Evolutionary conservation across 2,329 filamentous ascomycete genomes (phyloP).

Genomic region (Colletotrichum gigasporum): DNA sequence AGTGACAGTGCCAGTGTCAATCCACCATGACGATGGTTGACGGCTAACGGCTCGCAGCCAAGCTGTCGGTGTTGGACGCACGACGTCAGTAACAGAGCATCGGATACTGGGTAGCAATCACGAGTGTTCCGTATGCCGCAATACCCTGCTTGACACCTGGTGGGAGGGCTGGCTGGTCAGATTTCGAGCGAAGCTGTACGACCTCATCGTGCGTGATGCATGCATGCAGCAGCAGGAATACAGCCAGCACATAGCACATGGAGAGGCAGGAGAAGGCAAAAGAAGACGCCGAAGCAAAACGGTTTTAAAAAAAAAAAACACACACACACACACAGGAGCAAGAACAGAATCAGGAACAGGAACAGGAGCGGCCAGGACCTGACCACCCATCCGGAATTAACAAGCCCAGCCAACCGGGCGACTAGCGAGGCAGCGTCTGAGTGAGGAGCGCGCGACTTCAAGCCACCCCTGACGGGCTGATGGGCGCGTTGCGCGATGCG

Average conservation of each 20-base stretch:
- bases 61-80: constrained; percentile 10
- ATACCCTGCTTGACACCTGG: neutral
- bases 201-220: constrained; percentile 30
- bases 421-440: neutral
- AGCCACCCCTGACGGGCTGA: neutral
- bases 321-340: too few relatives aligned
- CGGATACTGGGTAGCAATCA: constrained; percentile 20
- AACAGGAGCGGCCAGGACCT: too few relatives aligned
- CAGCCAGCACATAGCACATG: neutral
- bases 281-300: neutral
- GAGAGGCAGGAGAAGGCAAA: neutral
- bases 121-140: too few relatives aligned
- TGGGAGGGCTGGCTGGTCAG: neutral
- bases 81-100: constrained; percentile 25
- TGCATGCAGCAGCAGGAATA: constrained; percentile 13
- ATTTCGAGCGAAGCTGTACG: constrained; percentile 23
- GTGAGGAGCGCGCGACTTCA: neutral
- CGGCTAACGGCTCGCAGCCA: constrained; percentile 21
- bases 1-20: neutral
- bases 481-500: constrained; percentile 16
- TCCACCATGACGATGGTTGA: constrained; percentile 7
- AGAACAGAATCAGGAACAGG: neutral
- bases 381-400: neutral
- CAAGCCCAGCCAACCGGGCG: neutral
- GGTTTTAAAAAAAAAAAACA: too few relatives aligned